These are phyloP conservation scores for Rhododendron vialii DNA, from an alignment of 148 eudicot species.

Conservation along the genomic window DNA sequence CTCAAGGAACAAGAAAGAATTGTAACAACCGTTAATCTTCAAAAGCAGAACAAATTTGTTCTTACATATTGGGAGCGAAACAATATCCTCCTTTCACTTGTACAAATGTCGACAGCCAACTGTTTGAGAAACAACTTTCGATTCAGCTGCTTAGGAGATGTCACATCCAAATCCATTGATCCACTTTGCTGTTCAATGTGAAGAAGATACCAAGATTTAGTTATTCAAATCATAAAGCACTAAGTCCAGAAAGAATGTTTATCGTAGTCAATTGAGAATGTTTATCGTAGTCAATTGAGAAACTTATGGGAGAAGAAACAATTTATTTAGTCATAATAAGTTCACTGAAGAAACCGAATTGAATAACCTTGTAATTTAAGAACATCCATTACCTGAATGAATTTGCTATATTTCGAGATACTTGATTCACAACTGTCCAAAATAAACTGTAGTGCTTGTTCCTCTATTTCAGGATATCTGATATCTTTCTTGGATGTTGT, in stretches of 20 bases:
- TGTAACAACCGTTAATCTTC: background rate
- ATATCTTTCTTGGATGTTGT: slow-evolving; percentile 49
- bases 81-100: slow-evolving; percentile 82
- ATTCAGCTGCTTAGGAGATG: slow-evolving; percentile 91
- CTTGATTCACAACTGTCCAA: slow-evolving; percentile 84
- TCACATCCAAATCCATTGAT: slow-evolving; percentile 92
- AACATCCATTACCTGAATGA: slow-evolving; percentile 63
- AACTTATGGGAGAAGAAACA: background rate
- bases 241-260: background rate
- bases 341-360: background rate
- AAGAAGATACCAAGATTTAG: background rate
- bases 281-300: background rate
- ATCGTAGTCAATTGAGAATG: background rate
- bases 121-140: slow-evolving; percentile 84
- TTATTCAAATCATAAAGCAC: background rate
- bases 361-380: background rate
- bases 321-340: background rate
- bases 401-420: slow-evolving; percentile 76
- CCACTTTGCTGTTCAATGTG: slow-evolving; percentile 68
- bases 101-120: slow-evolving; percentile 88
- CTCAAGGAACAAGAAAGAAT: background rate
- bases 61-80: slow-evolving; percentile 90
- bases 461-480: slow-evolving; percentile 78
- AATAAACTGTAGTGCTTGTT: slow-evolving; percentile 67
- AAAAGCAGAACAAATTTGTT: background rate